Percentiles rank a stretch among this genome's conserved stretches.
Evolutionary conservation across 2,329 filamentous ascomycete species (phyloP).

Genomic region (Nemania serpens): DNA sequence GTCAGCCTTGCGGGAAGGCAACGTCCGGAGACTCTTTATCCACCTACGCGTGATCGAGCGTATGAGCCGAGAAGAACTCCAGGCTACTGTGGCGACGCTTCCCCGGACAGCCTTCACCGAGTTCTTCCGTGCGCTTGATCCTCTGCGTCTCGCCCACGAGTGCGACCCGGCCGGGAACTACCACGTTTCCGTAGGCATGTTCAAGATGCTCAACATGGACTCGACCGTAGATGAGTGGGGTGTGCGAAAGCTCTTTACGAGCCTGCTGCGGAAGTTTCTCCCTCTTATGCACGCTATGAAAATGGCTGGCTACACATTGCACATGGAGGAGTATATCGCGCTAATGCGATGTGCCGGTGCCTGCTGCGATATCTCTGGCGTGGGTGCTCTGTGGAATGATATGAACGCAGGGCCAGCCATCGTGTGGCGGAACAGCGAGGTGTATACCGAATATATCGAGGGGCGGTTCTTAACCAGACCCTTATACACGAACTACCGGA

Average conservation of each 20-base stretch:
- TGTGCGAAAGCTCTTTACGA: conserved; percentile 48
- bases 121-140: conserved; percentile 66
- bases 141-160: conserved; percentile 53
- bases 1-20: conserved; percentile 30
- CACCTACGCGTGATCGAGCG: conserved; percentile 30
- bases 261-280: conserved; percentile 45
- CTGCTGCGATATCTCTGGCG: conserved; percentile 44
- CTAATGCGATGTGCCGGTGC: conserved; percentile 55
- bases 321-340: conserved; percentile 49
- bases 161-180: conserved; percentile 54
- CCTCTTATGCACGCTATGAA: conserved; percentile 43
- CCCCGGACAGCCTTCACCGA: conserved; percentile 64
- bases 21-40: conserved; percentile 32
- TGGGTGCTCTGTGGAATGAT: conserved; percentile 44
- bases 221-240: conserved; percentile 50
- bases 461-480: conserved; percentile 53
- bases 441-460: conserved; percentile 53
- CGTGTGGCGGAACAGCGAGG: conserved; percentile 33
- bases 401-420: conserved; percentile 31
- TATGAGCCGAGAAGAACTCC: conserved; percentile 33
- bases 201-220: conserved; percentile 45
- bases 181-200: conserved; percentile 47
- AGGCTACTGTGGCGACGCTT: conserved; percentile 46
- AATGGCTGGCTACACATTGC: conserved; percentile 36
- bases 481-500: conserved; percentile 53